Base-by-base conservation (phyloP, 139 green algal genomes). In the Pleodorina starrii region DNA sequence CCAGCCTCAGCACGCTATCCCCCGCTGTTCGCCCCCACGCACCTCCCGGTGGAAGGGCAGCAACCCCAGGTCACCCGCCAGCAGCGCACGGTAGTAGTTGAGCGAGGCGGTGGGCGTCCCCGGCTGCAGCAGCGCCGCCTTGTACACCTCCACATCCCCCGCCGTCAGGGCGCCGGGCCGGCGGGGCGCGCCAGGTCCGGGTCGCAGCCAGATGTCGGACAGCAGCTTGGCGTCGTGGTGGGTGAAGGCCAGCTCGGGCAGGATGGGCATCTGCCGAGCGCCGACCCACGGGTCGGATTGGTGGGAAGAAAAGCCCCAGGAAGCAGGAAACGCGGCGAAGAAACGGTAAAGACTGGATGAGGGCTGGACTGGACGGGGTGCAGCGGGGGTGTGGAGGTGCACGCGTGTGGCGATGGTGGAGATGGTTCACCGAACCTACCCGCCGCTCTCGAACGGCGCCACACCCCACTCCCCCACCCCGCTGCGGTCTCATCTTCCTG, bases 1-100 rank as follows among this genome's bases (percentile, higher is more conserved):
- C 60, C 27, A n/a, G n/a, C n/a, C n/a, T n/a, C n/a, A n/a, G n/a
- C n/a, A n/a, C n/a, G n/a, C n/a, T n/a, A n/a, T n/a, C 40, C 25
- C 29, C 9, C 60, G 74, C 29, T 17, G 36, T 12, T 25, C n/a
- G 11, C 66, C 43, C 2, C 11, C 29, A 0, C 57, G 40, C 46
- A 68, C 32, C 69, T 91, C 17, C 21, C 12, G n/a, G 32, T 71
- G 32, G 23, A 71, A 42, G 23, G 50, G 50, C 77, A 84, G 5
- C 5, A 84, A 32, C 7, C 77, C 77, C 77, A 14, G 1, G 4
- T 71, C 16, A 2, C 48, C 35, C 32, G 10, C 4, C 50, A 84
- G 4, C 21, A 91, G 46, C 2, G 85, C 84, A 0, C 92, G 81
- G 88, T 94, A 94, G 87, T 93, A 94, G 80, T 94, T 94, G 76